Conservation (phyloP, 176 grass and related monocot genomes). For the Triticum timopheevii region DNA sequence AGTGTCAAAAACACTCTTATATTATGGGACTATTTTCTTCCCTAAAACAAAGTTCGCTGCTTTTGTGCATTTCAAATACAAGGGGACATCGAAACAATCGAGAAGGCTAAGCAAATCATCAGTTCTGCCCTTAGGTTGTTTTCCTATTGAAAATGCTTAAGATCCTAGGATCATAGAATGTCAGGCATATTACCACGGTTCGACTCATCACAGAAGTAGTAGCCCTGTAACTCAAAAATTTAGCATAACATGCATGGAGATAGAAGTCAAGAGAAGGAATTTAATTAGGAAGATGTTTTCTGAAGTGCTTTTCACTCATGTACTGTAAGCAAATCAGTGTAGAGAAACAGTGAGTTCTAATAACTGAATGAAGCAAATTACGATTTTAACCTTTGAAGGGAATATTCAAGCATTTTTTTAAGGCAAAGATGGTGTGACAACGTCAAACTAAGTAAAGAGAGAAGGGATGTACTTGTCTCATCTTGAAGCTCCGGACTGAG, state of each 20-base stretch:
- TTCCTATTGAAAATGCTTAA: neutral
- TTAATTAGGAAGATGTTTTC: neutral
- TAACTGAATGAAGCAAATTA: neutral
- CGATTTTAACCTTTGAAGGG: neutral
- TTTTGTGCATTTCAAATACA: neutral
- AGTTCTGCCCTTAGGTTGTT: neutral
- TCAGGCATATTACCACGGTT: neutral
- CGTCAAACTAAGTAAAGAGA: conserved; percentile 6
- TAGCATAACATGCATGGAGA: neutral
- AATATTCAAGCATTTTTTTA: neutral
- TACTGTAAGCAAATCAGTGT: neutral
- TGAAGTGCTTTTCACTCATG: neutral
- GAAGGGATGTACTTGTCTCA: conserved; percentile 33
- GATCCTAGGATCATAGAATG: neutral
- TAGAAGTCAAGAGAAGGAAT: neutral
- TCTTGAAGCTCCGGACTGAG: conserved; percentile 33
- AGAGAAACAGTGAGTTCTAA: neutral
- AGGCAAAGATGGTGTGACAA: neutral
- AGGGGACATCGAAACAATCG: neutral
- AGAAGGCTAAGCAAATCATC: conserved; percentile 1
- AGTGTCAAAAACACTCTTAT: too few species aligned
- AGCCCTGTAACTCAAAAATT: neutral
- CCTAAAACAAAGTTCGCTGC: neutral
- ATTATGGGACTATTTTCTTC: neutral
- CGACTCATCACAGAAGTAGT: neutral